phyloP scores from a whole-genome alignment of 495 filamentous ascomycete species.

The Xylaria cubensis region DNA sequence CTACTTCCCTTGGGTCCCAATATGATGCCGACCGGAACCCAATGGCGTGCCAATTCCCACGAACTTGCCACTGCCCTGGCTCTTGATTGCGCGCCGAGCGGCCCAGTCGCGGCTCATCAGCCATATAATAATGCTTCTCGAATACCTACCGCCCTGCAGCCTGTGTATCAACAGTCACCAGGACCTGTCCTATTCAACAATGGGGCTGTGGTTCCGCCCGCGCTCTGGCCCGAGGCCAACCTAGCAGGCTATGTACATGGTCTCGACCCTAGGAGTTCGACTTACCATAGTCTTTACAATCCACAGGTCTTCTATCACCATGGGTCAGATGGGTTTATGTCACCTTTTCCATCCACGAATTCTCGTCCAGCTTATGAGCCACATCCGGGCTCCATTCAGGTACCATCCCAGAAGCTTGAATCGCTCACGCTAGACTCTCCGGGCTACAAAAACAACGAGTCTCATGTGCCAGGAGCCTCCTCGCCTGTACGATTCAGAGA shows the following conservation, averaged over 20 bases:
- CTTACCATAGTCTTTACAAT: constrained; percentile 30
- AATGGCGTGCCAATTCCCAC: constrained; percentile 32
- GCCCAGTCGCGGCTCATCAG: constrained; percentile 36
- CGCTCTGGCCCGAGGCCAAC: constrained; percentile 79
- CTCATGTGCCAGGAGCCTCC: constrained; percentile 35
- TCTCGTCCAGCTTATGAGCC: constrained; percentile 32
- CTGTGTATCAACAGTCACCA: constrained; percentile 70
- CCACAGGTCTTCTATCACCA: constrained; percentile 33
- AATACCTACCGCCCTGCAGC: constrained; percentile 73
- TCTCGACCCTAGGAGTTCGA: constrained; percentile 27
- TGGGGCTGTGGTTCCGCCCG: constrained; percentile 69
- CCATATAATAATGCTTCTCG: constrained; percentile 53
- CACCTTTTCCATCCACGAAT: constrained; percentile 35
- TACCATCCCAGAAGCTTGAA: constrained; percentile 45
- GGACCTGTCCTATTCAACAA: constrained; percentile 78
- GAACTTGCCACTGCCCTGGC: constrained; percentile 29
- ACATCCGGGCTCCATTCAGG: constrained; percentile 31
- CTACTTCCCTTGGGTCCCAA: constrained; percentile 27
- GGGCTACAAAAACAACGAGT: constrained; percentile 25
- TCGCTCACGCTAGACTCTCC: constrained; percentile 47
- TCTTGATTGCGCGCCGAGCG: constrained; percentile 35
- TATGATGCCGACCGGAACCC: constrained; percentile 23
- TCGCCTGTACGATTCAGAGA: constrained; percentile 75
- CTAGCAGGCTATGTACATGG: constrained; percentile 49
- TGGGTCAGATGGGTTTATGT: constrained; percentile 31